A percentile compares a stretch with the other conserved stretches of the same genome.
Conservation (phyloP, 768 basidiomycete genomes). For the Pleurotus giganteus region DNA sequence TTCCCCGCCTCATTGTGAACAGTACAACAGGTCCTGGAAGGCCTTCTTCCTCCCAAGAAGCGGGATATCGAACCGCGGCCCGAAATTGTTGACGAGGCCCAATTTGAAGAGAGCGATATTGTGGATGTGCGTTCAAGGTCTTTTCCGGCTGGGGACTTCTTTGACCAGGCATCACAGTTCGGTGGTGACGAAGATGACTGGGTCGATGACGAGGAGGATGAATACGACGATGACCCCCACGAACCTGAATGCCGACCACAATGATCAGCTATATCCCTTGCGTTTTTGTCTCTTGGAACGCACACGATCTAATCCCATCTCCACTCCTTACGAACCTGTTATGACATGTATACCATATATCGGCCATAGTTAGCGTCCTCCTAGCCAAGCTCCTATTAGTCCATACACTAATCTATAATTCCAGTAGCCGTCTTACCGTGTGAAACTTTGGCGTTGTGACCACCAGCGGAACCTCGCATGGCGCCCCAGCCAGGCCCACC, state of each 20-base stretch:
- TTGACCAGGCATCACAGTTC: constrained; percentile 72
- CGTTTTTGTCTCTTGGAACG: background rate
- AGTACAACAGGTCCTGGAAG: constrained; percentile 53
- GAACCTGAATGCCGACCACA: constrained; percentile 62
- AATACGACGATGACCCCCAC: constrained; percentile 37
- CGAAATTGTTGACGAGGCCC: constrained; percentile 64
- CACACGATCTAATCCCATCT: background rate
- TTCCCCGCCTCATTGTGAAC: background rate
- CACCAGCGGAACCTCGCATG: no score
- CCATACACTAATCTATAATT: no score
- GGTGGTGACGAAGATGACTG: constrained; percentile 71
- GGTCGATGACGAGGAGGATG: constrained; percentile 71
- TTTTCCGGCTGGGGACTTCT: constrained; percentile 76
- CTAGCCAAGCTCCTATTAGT: no score
- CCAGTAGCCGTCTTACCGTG: no score
- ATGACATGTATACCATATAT: background rate
- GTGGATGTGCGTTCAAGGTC: constrained; percentile 80
- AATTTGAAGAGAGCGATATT: constrained; percentile 75
- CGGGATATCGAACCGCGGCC: constrained; percentile 69
- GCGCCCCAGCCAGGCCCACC: no score
- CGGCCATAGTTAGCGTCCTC: no score
- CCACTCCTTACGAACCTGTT: background rate
- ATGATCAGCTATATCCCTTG: constrained; percentile 26
- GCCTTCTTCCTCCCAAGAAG: constrained; percentile 76
- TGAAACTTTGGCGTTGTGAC: no score